Percentiles rank a stretch among this genome's conserved stretches.
These are phyloP conservation scores for Dujonia santamariae DNA, from an alignment of 1,139 yeast genomes.

Conservation along the genomic window DNA sequence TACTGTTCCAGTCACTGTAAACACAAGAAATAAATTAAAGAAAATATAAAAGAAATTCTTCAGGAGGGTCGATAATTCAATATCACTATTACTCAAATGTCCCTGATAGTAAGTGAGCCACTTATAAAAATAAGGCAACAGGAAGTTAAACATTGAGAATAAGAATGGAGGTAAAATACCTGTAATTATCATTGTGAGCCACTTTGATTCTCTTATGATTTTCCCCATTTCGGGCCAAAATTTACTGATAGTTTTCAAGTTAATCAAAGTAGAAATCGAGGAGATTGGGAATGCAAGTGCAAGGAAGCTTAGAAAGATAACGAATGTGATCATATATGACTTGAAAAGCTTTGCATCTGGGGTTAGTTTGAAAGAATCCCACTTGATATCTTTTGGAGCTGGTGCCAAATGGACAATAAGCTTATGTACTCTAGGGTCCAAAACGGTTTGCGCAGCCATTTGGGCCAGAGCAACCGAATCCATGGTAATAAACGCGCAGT, in stretches of 20 bases:
- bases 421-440: conserved; percentile 74
- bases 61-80: conserved; percentile 69
- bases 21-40: conserved; percentile 73
- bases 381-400: conserved; percentile 75
- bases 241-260: conserved; percentile 64
- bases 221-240: conserved; percentile 75
- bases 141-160: conserved; percentile 64
- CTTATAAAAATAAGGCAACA: conserved; percentile 67
- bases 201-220: conserved; percentile 53
- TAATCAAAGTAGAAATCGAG: conserved; percentile 68
- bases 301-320: conserved; percentile 61
- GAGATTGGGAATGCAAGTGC: conserved; percentile 70
- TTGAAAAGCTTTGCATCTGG: conserved; percentile 53
- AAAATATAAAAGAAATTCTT: conserved; percentile 78
- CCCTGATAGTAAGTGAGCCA: conserved; percentile 70
- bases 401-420: conserved; percentile 72
- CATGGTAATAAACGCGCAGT: conserved; percentile 79
- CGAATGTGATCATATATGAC: conserved; percentile 56
- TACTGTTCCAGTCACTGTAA: conserved; percentile 78
- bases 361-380: conserved; percentile 69
- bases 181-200: conserved; percentile 71
- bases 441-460: conserved; percentile 80
- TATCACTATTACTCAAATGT: conserved; percentile 70
- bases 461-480: conserved; percentile 83
- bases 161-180: conserved; percentile 75